phyloP scores from a whole-genome alignment of 208 protist genomes.

The Leishmania mexicana region DNA sequence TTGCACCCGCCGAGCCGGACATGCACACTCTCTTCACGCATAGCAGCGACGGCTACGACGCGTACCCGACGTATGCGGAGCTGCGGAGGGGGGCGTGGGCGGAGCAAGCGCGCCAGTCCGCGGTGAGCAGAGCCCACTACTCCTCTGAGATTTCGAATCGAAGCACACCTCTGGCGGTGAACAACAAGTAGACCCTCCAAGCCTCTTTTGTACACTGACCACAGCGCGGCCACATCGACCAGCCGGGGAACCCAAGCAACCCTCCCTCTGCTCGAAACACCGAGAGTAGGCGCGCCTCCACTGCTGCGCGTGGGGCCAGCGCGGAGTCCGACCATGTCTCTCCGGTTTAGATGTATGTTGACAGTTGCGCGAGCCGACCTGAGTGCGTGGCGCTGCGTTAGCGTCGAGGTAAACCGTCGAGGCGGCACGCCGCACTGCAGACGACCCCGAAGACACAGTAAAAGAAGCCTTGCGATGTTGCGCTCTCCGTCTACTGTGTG shows the following conservation, averaged over 20 bases:
- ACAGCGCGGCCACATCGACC: neutral
- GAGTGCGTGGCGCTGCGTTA: neutral
- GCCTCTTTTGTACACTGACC: neutral
- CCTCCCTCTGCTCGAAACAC: neutral
- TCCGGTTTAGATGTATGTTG: neutral
- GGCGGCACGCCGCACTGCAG: no score
- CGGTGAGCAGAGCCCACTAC: neutral
- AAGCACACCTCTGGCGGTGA: neutral
- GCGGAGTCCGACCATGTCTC: neutral
- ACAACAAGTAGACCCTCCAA: neutral
- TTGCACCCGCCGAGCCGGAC: constrained; percentile 12
- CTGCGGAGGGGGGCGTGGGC: neutral
- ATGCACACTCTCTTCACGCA: constrained; percentile 18
- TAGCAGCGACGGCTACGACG: constrained; percentile 23
- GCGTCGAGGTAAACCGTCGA: neutral
- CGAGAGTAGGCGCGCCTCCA: neutral
- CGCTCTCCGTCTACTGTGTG: neutral
- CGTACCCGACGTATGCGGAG: neutral
- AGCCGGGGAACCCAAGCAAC: neutral
- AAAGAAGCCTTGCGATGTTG: neutral
- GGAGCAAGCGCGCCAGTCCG: constrained; percentile 3
- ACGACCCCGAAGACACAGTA: neutral
- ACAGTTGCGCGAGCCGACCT: neutral
- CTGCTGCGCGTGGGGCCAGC: neutral
- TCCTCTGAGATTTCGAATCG: neutral